phyloP scores from a whole-genome alignment of 2,329 filamentous ascomycete species.

The Westerdykella sp. region DNA sequence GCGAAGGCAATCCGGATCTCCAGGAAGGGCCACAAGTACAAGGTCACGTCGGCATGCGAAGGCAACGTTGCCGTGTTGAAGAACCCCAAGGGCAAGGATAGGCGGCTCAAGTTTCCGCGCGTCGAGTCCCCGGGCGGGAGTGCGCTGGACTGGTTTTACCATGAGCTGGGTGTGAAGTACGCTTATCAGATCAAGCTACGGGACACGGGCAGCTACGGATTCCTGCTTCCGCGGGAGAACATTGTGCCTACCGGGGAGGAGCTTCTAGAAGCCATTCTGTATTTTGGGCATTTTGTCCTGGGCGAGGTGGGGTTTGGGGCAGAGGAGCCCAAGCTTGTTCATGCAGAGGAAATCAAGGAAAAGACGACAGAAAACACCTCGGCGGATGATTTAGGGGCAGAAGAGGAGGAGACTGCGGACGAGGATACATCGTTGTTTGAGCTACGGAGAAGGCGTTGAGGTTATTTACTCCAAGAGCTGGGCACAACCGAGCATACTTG shows the following conservation, averaged over 20 bases:
- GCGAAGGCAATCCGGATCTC: conserved; percentile 83
- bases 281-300: conserved; percentile 73
- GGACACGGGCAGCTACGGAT: conserved; percentile 91
- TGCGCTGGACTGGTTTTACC: conserved; percentile 92
- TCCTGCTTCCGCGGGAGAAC: conserved; percentile 76
- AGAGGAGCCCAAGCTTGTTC: neutral
- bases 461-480: no score
- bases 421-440: conserved; percentile 5
- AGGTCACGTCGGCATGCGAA: conserved; percentile 78
- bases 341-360: conserved; percentile 1
- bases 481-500: neutral
- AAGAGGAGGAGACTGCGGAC: conserved; percentile 4
- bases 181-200: conserved; percentile 92
- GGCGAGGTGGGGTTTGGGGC: conserved; percentile 34
- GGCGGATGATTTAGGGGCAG: neutral
- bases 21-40: conserved; percentile 60
- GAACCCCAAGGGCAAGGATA: conserved; percentile 27
- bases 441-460: conserved; percentile 6
- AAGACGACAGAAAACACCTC: conserved; percentile 1
- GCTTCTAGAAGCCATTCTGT: conserved; percentile 73
- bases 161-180: conserved; percentile 73
- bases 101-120: conserved; percentile 39
- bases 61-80: conserved; percentile 54
- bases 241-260: conserved; percentile 89
- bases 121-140: conserved; percentile 76